Percentiles rank a stretch among this genome's conserved stretches.
These are phyloP conservation scores for Mycena crocata DNA, from an alignment of 768 basidiomycete genomes.

Conservation along the genomic window DNA sequence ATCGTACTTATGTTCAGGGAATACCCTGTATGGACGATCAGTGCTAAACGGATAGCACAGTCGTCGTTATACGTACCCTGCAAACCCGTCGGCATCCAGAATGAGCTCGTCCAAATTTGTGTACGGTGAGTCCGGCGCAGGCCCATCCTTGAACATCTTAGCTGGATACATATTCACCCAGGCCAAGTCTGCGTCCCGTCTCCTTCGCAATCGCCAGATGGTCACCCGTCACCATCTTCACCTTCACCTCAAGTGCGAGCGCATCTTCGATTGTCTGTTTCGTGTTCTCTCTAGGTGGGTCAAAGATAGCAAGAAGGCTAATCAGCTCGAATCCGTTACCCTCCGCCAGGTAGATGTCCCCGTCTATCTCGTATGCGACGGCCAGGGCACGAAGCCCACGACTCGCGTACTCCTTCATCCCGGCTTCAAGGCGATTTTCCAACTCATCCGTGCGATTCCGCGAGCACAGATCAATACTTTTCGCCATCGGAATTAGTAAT, in stretches of 20 bases:
- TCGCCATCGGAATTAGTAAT: too few relatives aligned
- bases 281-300: conserved; percentile 97
- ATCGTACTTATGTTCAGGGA: conserved; percentile 89
- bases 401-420: conserved; percentile 95
- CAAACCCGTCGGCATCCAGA: conserved; percentile 98
- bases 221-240: conserved; percentile 99
- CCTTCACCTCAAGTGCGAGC: conserved; percentile 92
- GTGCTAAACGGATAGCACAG: background rate
- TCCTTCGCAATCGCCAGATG: conserved; percentile 99
- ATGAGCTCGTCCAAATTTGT: conserved; percentile 94
- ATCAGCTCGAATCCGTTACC: conserved; percentile 98
- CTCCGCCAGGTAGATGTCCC: conserved; percentile 82
- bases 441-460: conserved; percentile 95
- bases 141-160: conserved; percentile 97
- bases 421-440: conserved; percentile 90
- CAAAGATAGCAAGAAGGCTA: conserved; percentile 96
- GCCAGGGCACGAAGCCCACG: conserved; percentile 98
- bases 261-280: conserved; percentile 99
- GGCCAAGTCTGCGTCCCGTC: conserved; percentile 95
- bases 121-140: conserved; percentile 86
- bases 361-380: conserved; percentile 91
- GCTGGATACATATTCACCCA: conserved; percentile 99
- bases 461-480: conserved; percentile 96
- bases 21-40: background rate
- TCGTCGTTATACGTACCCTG: conserved; percentile 94